Base-by-base conservation (phyloP, 805 yeast species). In the Wickerhamomyces rabaulensis region DNA sequence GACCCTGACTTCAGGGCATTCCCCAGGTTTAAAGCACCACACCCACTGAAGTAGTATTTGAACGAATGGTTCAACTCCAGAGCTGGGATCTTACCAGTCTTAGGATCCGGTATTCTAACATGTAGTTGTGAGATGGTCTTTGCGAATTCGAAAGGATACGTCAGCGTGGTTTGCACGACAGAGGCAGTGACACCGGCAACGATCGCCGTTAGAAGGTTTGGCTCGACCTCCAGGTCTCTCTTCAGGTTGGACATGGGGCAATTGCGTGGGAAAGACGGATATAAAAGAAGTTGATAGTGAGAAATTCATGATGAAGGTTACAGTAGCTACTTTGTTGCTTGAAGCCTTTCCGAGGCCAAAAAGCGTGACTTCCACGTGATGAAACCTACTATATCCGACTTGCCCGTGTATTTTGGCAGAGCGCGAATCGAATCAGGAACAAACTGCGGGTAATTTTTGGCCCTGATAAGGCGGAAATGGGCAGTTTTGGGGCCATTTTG, bases 21-120 rank as follows among this genome's bases (percentile, higher is more conserved):
- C 5, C 97, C 97, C 0, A 81, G 52, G 33, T 88, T 84, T 49
- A 89, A 64, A 0, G 95, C 88, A 43, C 86, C 77, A 55, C 87
- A 79, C 1, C 98, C 97, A 21, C 70, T 60, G 48, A 70, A 69
- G 50, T 64, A 68, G 26, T 57, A 53, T 41, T 65, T 69, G n/a
- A 68, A 53, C 40, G 66, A 64, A 42, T 60, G 64, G 44, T 58
- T 50, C 37, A 62, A 52, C 20, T 61, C 58, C 9, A 48, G 25
- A 17, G 54, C 50, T 6, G 52, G 31, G 22, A 50, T 44, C 13
- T 48, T 43, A 15, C 46, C 33, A 10, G 55, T 56, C 23, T 49
- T 47, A 3, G 73, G 68, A 54, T 71, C 66, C 21, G 67, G 64
- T 16, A 62, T 58, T 15, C 66, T 52, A 48, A 80, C 75, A 46